Evolutionary conservation across 2,329 filamentous ascomycete genomes (phyloP).

Genomic region (Myriosclerotinia curreyana): DNA sequence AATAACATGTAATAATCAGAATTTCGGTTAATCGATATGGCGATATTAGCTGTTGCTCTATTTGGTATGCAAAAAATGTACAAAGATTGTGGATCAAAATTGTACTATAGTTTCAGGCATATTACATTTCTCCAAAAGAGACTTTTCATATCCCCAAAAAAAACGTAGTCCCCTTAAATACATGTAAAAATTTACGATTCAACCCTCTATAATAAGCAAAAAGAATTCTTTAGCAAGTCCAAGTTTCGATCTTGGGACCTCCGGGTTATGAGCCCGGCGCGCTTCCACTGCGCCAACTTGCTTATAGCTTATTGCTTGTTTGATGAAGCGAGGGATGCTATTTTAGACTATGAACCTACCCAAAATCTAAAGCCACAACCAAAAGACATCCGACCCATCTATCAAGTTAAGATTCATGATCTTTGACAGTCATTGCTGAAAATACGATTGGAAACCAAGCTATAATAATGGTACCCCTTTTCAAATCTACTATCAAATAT

Average conservation of each 20-base stretch:
- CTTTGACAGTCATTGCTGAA: neutral
- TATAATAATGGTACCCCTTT: neutral
- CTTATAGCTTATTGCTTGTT: slow-evolving; percentile 25
- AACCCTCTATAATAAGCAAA: too few relatives aligned
- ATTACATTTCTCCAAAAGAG: too few relatives aligned
- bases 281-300: slow-evolving; percentile 42
- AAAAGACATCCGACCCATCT: neutral
- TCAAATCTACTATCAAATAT: neutral
- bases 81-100: too few relatives aligned
- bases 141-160: too few relatives aligned
- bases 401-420: neutral
- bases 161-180: too few relatives aligned
- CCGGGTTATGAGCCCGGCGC: slow-evolving; percentile 43
- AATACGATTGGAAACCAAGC: neutral
- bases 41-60: too few relatives aligned
- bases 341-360: neutral
- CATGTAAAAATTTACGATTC: too few relatives aligned
- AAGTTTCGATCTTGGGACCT: slow-evolving; percentile 39
- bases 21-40: too few relatives aligned
- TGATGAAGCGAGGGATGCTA: accelerated
- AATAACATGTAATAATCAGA: too few relatives aligned
- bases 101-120: too few relatives aligned
- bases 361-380: neutral
- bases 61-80: too few relatives aligned
- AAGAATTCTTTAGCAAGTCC: too few relatives aligned